Percentiles rank a stretch among this genome's conserved stretches.
phyloP scores from a whole-genome alignment of 495 filamentous ascomycete species.

The Daldinia childiae region DNA sequence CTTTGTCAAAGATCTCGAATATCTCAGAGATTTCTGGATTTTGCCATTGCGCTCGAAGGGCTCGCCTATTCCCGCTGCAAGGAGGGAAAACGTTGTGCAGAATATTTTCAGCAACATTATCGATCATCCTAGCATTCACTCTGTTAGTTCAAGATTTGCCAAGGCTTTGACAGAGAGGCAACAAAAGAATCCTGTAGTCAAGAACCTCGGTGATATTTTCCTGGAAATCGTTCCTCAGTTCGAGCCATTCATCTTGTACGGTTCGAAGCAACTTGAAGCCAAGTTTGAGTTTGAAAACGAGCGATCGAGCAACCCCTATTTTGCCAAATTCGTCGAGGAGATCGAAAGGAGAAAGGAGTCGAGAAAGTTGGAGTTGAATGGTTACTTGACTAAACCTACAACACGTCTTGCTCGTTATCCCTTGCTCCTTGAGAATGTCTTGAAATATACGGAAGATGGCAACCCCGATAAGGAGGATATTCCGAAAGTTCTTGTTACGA shows the following conservation, averaged over 20 bases:
- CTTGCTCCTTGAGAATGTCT: constrained; percentile 87
- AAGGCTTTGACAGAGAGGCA: constrained; percentile 89
- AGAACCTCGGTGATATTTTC: constrained; percentile 94
- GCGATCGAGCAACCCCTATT: constrained; percentile 82
- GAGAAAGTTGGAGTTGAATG: constrained; percentile 95
- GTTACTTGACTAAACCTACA: constrained; percentile 97
- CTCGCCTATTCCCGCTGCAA: constrained; percentile 88
- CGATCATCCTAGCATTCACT: constrained; percentile 79
- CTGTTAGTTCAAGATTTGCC: constrained; percentile 86
- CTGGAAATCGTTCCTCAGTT: constrained; percentile 90
- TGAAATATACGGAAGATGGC: constrained; percentile 86
- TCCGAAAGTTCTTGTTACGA: constrained; percentile 82
- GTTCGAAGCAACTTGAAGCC: constrained; percentile 93
- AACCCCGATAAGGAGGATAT: constrained; percentile 92
- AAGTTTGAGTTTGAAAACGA: constrained; percentile 99
- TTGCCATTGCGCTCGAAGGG: constrained; percentile 78
- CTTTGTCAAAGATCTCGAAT: constrained; percentile 99
- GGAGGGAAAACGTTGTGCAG: constrained; percentile 88
- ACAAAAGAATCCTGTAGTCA: constrained; percentile 86
- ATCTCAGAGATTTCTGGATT: constrained; percentile 99
- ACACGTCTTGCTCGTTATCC: constrained; percentile 96
- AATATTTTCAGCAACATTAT: constrained; percentile 96
- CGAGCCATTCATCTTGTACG: constrained; percentile 96
- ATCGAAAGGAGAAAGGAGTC: constrained; percentile 96
- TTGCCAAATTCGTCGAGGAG: constrained; percentile 94